These are phyloP conservation scores for Ustilago hordei DNA, from an alignment of 1,284 basidiomycete genomes.

Conservation along the genomic window DNA sequence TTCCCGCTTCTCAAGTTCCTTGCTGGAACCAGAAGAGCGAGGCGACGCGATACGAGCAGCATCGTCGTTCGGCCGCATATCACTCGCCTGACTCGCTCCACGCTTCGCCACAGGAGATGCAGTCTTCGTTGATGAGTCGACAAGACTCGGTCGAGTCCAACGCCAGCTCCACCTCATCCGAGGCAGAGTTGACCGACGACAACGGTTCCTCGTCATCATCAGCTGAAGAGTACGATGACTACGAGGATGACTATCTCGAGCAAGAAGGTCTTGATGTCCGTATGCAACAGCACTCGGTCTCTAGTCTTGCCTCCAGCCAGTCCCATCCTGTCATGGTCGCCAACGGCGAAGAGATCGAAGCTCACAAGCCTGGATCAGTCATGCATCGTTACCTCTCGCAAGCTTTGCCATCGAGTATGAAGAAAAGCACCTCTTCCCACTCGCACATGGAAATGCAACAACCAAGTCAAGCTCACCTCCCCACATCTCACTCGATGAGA, in stretches of 20 bases:
- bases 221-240: conserved; percentile 64
- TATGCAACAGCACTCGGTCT: conserved; percentile 51
- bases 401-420: conserved; percentile 57
- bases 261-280: conserved; percentile 52
- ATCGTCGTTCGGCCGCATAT: conserved; percentile 40
- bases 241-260: conserved; percentile 63
- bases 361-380: conserved; percentile 46
- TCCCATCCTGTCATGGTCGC: conserved; percentile 43
- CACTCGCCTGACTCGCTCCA: conserved; percentile 45
- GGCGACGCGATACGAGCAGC: conserved; percentile 38
- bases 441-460: conserved; percentile 55
- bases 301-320: conserved; percentile 31
- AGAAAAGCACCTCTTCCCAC: conserved; percentile 56
- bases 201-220: conserved; percentile 66
- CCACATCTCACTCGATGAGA: conserved; percentile 50
- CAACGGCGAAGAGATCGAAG: conserved; percentile 36
- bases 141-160: conserved; percentile 56
- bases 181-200: conserved; percentile 68
- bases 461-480: conserved; percentile 48
- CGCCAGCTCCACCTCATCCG: conserved; percentile 57
- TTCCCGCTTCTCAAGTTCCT: conserved; percentile 65
- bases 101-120: conserved; percentile 37
- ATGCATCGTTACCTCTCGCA: conserved; percentile 62
- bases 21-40: conserved; percentile 64
- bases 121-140: conserved; percentile 53